Evolutionary conservation across 495 filamentous ascomycete species (phyloP).

Genomic region (Aspergillus bertholletiae): DNA sequence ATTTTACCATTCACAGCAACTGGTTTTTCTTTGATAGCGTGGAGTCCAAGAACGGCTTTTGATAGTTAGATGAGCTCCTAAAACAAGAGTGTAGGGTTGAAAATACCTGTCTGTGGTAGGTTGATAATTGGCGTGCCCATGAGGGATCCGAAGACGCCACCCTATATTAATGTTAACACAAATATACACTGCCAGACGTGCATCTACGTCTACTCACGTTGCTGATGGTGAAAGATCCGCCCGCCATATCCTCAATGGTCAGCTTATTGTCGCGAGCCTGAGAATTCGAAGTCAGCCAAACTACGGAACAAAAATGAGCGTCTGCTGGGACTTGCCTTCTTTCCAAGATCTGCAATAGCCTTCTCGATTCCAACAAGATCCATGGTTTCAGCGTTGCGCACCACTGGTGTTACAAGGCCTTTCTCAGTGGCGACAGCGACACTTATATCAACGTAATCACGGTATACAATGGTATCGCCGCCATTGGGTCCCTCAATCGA

Average conservation of each 20-base stretch:
- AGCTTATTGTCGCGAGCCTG: constrained; percentile 93
- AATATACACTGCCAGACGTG: background rate
- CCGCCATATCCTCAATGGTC: constrained; percentile 99
- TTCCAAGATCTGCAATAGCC: constrained; percentile 87
- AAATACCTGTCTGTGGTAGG: constrained; percentile 74
- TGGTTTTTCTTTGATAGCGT: constrained; percentile 94
- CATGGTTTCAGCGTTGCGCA: constrained; percentile 85
- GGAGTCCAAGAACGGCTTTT: constrained; percentile 85
- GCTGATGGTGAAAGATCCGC: constrained; percentile 97
- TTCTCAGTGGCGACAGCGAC: constrained; percentile 98
- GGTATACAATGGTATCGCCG: constrained; percentile 96
- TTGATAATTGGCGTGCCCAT: constrained; percentile 99
- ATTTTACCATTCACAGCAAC: constrained; percentile 88
- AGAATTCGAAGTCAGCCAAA: background rate
- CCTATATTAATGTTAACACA: constrained; percentile 37
- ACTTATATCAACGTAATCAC: constrained; percentile 96
- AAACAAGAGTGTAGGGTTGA: background rate
- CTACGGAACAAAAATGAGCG: background rate
- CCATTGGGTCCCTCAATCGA: constrained; percentile 94
- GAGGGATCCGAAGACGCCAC: constrained; percentile 72
- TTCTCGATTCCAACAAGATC: constrained; percentile 88
- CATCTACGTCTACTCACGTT: constrained; percentile 55
- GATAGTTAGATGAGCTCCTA: constrained; percentile 15
- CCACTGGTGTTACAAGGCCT: constrained; percentile 93
- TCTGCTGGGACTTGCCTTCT: constrained; percentile 66